A percentile compares a stretch with the other conserved stretches of the same genome.
Conservation (phyloP, 345 rosid genomes). For the Eucalyptus virginea region DNA sequence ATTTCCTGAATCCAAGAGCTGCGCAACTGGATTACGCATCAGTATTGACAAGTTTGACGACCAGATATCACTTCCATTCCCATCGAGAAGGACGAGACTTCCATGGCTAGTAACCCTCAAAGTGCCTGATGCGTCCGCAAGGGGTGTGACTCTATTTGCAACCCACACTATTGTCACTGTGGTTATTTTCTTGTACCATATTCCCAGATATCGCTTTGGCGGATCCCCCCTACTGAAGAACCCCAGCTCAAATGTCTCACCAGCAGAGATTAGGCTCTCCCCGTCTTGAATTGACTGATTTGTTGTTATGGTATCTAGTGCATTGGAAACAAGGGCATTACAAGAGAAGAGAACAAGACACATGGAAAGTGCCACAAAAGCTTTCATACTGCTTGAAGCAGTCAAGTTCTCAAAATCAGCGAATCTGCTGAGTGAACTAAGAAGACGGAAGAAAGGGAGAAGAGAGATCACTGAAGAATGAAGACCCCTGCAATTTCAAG, state of each 20-base stretch:
- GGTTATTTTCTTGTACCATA: conserved; percentile 5
- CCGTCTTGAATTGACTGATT: background rate
- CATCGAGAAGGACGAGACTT: background rate
- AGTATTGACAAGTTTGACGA: background rate
- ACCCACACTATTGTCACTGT: background rate
- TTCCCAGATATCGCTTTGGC: background rate
- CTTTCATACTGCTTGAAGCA: background rate
- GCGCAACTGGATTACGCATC: background rate
- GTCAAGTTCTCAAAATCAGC: background rate
- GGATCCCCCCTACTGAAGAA: background rate
- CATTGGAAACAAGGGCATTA: background rate
- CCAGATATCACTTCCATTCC: background rate
- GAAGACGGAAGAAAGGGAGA: background rate
- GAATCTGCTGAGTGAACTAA: background rate
- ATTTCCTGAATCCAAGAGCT: conserved; percentile 35
- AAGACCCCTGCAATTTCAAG: too few species aligned
- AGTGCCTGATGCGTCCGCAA: background rate
- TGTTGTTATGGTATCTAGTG: background rate
- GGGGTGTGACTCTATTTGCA: conserved; percentile 1
- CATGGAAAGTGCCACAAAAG: background rate
- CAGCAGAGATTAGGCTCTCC: background rate
- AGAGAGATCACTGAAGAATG: background rate
- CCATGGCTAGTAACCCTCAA: background rate
- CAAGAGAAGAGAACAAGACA: background rate
- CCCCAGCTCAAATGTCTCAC: conserved; percentile 7